A percentile compares a stretch with the other conserved stretches of the same genome.
Evolutionary conservation across 352 stramenopile species (phyloP).

Genomic region (Phytopythium oedochilum): DNA sequence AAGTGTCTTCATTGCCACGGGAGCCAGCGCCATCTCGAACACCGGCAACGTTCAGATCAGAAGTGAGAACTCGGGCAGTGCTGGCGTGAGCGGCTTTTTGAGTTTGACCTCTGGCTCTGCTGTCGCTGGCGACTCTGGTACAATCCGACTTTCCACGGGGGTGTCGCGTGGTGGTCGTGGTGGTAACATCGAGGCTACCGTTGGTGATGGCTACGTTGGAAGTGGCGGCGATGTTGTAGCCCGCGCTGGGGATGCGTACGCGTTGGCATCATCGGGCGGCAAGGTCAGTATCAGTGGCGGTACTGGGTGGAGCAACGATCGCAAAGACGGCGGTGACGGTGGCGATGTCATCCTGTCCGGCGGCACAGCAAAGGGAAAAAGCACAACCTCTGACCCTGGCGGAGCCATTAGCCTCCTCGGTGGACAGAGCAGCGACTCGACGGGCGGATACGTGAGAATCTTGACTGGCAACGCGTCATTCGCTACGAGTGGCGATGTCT

Average conservation of each 20-base stretch:
- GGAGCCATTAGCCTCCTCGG: slow-evolving; percentile 42
- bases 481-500: slow-evolving; percentile 59
- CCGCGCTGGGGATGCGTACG: slow-evolving; percentile 58
- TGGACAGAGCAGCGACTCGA: slow-evolving; percentile 44
- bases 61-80: slow-evolving; percentile 66
- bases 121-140: slow-evolving; percentile 55
- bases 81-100: slow-evolving; percentile 77
- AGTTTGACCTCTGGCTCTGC: slow-evolving; percentile 52
- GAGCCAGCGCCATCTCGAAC: slow-evolving; percentile 50
- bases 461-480: slow-evolving; percentile 46
- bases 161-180: slow-evolving; percentile 44
- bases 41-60: slow-evolving; percentile 77
- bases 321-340: slow-evolving; percentile 56
- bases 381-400: slow-evolving; percentile 29
- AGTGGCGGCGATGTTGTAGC: slow-evolving; percentile 65
- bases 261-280: slow-evolving; percentile 34
- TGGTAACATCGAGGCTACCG: slow-evolving; percentile 56
- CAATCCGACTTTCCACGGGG: slow-evolving; percentile 68
- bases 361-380: slow-evolving; percentile 51
- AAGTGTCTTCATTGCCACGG: slow-evolving; percentile 71
- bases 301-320: slow-evolving; percentile 34
- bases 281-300: slow-evolving; percentile 38
- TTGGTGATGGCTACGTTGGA: slow-evolving; percentile 47
- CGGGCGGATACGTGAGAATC: slow-evolving; percentile 47
- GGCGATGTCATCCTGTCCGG: slow-evolving; percentile 63